phyloP scores from a whole-genome alignment of 495 filamentous ascomycete genomes.

The Podospora pseudoanserina region DNA sequence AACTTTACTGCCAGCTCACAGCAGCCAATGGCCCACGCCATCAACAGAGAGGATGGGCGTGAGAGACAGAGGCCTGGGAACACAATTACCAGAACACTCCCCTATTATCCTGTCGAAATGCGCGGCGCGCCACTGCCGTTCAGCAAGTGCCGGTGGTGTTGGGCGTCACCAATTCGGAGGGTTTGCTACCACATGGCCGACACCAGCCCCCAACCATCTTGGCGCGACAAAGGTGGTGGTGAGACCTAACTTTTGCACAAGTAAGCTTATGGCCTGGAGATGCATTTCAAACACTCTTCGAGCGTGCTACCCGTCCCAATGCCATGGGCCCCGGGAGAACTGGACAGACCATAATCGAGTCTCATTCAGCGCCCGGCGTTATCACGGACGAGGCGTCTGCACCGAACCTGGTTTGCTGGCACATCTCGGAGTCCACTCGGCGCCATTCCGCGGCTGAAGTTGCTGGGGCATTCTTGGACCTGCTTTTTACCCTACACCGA shows the following conservation, averaged over 20 bases:
- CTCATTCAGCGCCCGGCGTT: slow-evolving; percentile 8
- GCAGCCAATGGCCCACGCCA: neutral
- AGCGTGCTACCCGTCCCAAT: neutral
- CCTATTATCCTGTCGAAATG: neutral
- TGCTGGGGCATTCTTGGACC: neutral
- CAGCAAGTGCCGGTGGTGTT: neutral
- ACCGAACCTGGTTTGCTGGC: slow-evolving; percentile 9
- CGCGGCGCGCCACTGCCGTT: neutral
- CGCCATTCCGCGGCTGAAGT: slow-evolving; percentile 9
- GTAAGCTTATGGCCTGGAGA: neutral
- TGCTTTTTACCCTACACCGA: neutral
- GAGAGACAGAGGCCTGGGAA: neutral
- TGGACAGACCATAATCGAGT: neutral
- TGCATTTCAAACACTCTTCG: no score
- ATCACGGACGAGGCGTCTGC: slow-evolving; percentile 9
- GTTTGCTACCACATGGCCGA: neutral
- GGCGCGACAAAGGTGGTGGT: neutral
- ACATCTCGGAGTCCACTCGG: slow-evolving; percentile 15
- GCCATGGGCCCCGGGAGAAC: neutral
- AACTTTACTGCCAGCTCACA: neutral
- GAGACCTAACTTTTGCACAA: neutral
- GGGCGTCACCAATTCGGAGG: neutral
- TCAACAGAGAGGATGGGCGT: neutral
- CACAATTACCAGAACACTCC: no score
- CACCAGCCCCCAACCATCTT: neutral